Conservation (phyloP, 2,329 filamentous ascomycete genomes). For the Exserohilum turcica region DNA sequence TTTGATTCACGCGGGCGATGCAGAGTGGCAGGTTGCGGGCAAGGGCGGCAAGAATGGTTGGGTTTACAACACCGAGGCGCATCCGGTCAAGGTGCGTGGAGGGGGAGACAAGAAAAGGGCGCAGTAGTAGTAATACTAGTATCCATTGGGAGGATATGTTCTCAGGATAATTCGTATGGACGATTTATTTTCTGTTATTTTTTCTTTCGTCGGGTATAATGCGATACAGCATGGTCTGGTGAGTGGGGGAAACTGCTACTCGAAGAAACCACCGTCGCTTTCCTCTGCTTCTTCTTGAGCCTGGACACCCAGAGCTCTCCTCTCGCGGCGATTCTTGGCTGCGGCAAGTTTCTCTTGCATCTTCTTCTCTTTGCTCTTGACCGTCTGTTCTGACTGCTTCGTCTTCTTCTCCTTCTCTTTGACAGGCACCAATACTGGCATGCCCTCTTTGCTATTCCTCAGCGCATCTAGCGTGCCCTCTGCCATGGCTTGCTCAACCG, state of each 20-base stretch:
- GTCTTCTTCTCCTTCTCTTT: constrained; percentile 24
- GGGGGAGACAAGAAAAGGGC: background rate
- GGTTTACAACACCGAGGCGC: constrained; percentile 70
- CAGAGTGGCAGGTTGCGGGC: constrained; percentile 60
- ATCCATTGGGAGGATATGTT: background rate
- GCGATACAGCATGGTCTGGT: constrained; percentile 6
- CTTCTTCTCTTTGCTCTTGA: constrained; percentile 23
- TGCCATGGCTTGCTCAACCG: constrained; percentile 68
- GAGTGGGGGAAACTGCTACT: constrained; percentile 25
- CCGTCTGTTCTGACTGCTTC: constrained; percentile 13
- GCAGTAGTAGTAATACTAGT: background rate
- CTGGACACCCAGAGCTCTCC: constrained; percentile 23
- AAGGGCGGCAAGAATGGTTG: constrained; percentile 58
- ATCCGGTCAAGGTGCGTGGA: constrained; percentile 58
- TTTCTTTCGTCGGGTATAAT: constrained; percentile 23
- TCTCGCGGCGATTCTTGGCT: constrained; percentile 25
- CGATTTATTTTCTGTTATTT: no score
- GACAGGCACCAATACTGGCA: constrained; percentile 26
- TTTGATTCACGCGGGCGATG: constrained; percentile 68
- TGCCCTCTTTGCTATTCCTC: constrained; percentile 56
- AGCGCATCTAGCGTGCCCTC: constrained; percentile 62
- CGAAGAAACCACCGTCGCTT: constrained; percentile 49
- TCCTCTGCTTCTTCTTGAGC: constrained; percentile 39
- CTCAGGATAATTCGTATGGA: constrained; percentile 4
- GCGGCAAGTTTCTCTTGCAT: constrained; percentile 19